Percentiles rank a stretch among this genome's conserved stretches.
Conservation (phyloP, 176 grass and related monocot species). For the Tuctoria greenei region DNA sequence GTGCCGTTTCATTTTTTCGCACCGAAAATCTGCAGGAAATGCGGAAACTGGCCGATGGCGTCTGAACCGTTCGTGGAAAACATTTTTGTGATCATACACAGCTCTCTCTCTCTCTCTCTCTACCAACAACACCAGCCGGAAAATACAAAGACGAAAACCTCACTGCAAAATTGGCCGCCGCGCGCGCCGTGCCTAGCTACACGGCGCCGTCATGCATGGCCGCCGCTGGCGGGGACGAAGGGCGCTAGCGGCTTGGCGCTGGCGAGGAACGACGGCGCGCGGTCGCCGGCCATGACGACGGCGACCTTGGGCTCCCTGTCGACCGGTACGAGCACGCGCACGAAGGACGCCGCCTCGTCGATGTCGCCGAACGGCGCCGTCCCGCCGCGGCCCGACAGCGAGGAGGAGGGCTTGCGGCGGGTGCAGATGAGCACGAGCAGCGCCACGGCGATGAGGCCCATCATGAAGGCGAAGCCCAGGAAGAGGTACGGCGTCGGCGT, state of each 20-base stretch:
- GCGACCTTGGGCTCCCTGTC: constrained; percentile 35
- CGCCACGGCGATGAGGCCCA: constrained; percentile 23
- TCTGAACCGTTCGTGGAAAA: no score
- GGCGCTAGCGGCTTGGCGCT: constrained; percentile 24
- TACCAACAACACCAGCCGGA: no score
- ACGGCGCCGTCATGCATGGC: background rate
- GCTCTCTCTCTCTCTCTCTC: no score
- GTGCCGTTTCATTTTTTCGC: no score
- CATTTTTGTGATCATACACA: no score
- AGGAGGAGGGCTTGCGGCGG: constrained; percentile 23
- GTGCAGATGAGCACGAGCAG: constrained; percentile 41
- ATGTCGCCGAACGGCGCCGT: no score
- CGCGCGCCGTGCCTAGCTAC: background rate
- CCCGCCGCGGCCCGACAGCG: background rate
- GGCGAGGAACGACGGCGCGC: constrained; percentile 33
- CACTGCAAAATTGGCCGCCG: no score
- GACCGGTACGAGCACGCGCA: constrained; percentile 6
- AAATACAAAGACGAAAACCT: no score
- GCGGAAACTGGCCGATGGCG: no score
- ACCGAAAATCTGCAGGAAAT: no score
- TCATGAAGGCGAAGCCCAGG: constrained; percentile 2
- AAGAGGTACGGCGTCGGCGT: constrained; percentile 51
- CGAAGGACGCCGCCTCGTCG: no score
- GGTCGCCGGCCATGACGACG: constrained; percentile 44
- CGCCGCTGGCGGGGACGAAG: background rate